Base-by-base conservation (phyloP, 2,329 filamentous ascomycete species). In the Didymella pomorum region DNA sequence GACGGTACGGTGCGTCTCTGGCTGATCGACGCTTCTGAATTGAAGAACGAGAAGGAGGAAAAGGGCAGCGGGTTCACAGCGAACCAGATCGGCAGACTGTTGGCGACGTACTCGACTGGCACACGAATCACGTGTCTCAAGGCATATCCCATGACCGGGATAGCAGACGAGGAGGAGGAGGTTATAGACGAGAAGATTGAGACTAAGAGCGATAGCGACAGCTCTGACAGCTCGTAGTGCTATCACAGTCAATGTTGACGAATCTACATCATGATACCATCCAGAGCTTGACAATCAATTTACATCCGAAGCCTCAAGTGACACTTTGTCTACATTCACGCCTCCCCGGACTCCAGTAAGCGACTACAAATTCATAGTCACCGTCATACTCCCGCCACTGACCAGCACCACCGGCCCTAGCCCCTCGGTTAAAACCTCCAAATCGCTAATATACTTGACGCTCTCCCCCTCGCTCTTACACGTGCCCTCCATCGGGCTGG, bases 71-170 rank as follows among this genome's bases (percentile, higher is more conserved):
- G 65, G 4, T 72, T 71, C 37, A 67, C 70, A 7, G 69, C 75
- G 8, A 71, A 65, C 28, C 83, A 86, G 62, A 76, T 91, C 21
- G 93, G 91, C 28, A 83, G 79, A 64, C 74, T 96, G 54, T 74
- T 97, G 43, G 92, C 89, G 16, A 87, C 85, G 29, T 95, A 95
- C 71, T 89, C 93, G 77, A 97, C 93, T 21, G 88, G 89, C 44
- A 93, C 94, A 74, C 84, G 95, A 56, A 93, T 98, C 66, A 98
- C 93, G 35, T 98, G 95, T 74, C 73, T 98, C 70, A 88, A 87
- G 68, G 89, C 89, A 21, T 98, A 96, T 79, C 81, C 91, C 63
- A 96, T 98, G 92, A 85, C 91, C 76, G 75, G 74, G 2, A 68
- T 57, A 21, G 65, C 72, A 1, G 73, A 72, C 14, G 67, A 70